Evolutionary conservation across 257 asterid species (phyloP).

Genomic region (Solanum chiquidenum): DNA sequence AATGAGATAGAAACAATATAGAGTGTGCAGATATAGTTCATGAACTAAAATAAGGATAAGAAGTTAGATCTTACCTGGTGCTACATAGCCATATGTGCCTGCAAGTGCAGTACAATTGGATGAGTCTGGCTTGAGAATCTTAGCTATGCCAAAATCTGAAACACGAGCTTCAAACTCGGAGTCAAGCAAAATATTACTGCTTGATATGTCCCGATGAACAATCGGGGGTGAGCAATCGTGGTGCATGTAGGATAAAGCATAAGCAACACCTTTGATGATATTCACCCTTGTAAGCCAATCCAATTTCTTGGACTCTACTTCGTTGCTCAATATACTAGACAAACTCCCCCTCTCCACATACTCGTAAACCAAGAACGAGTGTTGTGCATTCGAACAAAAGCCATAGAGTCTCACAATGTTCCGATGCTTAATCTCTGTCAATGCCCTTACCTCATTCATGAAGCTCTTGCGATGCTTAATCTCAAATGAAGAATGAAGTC

Average conservation of each 20-base stretch:
- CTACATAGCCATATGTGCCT: slow-evolving; percentile 8
- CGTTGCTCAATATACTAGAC: not conserved
- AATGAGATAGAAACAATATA: not conserved
- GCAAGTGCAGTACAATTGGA: slow-evolving; percentile 4
- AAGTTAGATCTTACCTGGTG: not conserved
- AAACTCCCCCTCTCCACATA: not conserved
- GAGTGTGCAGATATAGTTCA: not conserved
- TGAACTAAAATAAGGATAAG: not conserved
- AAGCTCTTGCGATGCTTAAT: not conserved
- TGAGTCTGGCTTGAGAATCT: slow-evolving; percentile 3
- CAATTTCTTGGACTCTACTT: not conserved
- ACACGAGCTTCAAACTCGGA: not conserved
- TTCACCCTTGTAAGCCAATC: not conserved
- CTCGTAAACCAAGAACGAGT: slow-evolving; percentile 8
- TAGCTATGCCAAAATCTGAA: slow-evolving; percentile 10
- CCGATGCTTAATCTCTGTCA: not conserved
- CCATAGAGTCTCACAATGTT: not conserved
- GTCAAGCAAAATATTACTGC: slow-evolving; percentile 5
- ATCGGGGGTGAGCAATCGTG: slow-evolving; percentile 1
- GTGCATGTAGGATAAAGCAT: not conserved
- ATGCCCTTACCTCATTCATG: not conserved
- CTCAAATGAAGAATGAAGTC: not conserved
- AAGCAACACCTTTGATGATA: not conserved
- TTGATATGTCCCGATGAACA: slow-evolving; percentile 9
- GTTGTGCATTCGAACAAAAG: not conserved